Evolutionary conservation across 2,329 filamentous ascomycete species (phyloP).

Genomic region (Phialophora chinensis): DNA sequence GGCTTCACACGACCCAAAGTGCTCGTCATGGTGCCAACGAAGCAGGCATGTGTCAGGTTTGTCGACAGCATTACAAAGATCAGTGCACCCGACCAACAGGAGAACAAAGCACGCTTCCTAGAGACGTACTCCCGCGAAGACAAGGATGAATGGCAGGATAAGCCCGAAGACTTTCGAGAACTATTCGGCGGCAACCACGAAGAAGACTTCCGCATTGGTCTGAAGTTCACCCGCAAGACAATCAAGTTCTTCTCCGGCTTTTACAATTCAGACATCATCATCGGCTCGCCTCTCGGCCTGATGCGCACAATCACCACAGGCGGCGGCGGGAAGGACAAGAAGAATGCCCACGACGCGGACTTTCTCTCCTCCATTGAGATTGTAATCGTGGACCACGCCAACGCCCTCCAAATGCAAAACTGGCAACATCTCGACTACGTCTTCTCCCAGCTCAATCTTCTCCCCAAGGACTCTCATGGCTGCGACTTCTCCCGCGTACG

Average conservation of each 20-base stretch:
- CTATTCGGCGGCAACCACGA: constrained; percentile 95
- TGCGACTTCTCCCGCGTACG: constrained; percentile 92
- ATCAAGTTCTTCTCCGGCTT: constrained; percentile 95
- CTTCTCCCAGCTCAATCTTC: constrained; percentile 87
- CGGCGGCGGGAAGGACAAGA: constrained; percentile 51
- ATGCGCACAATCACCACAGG: constrained; percentile 84
- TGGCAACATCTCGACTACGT: constrained; percentile 96
- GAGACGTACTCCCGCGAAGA: constrained; percentile 77
- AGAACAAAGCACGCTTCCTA: constrained; percentile 91
- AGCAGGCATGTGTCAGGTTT: constrained; percentile 80
- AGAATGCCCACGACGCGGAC: constrained; percentile 74
- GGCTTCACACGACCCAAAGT: constrained; percentile 95
- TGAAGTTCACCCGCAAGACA: constrained; percentile 96
- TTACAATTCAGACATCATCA: constrained; percentile 93
- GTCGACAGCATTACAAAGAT: constrained; percentile 77
- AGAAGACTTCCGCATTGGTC: constrained; percentile 93
- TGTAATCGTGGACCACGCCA: constrained; percentile 86
- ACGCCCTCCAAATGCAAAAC: constrained; percentile 95
- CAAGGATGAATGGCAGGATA: constrained; percentile 69
- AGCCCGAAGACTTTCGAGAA: constrained; percentile 84
- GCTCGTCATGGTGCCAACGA: constrained; percentile 85
- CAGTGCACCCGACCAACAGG: constrained; percentile 85
- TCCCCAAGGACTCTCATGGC: constrained; percentile 86
- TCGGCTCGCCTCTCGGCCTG: constrained; percentile 87
- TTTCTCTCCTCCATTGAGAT: constrained; percentile 91